A percentile compares a stretch with the other conserved stretches of the same genome.
Evolutionary conservation across 495 filamentous ascomycete species (phyloP).

Genomic region (Symbiotaphrina buchneri): DNA sequence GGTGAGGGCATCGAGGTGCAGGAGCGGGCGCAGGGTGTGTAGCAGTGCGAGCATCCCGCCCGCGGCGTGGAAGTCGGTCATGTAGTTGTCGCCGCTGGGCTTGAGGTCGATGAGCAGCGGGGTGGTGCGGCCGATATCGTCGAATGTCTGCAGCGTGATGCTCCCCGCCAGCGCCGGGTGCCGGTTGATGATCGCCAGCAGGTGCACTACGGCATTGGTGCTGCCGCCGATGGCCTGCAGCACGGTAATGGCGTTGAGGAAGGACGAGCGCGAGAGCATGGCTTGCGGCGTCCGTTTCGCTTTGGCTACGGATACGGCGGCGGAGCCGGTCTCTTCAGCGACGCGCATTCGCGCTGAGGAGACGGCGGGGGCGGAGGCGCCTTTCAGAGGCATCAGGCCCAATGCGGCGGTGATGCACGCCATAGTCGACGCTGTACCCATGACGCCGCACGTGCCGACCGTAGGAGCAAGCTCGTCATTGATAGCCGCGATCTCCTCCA

Average conservation of each 20-base stretch:
- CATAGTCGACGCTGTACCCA: too few relatives aligned
- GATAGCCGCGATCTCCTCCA: constrained; percentile 33
- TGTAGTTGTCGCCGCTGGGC: constrained; percentile 45
- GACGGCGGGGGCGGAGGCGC: too few relatives aligned
- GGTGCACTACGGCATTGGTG: constrained; percentile 43
- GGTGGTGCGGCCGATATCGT: constrained; percentile 32
- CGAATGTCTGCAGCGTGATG: constrained; percentile 32
- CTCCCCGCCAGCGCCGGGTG: constrained; percentile 28
- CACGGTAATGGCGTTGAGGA: constrained; percentile 43
- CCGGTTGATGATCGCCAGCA: constrained; percentile 38
- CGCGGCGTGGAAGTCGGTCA: constrained; percentile 48
- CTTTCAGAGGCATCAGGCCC: too few relatives aligned
- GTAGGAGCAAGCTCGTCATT: too few relatives aligned
- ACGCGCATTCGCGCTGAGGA: constrained; percentile 38
- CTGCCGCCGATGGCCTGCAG: constrained; percentile 48
- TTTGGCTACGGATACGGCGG: constrained; percentile 24
- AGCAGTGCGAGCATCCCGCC: constrained; percentile 40
- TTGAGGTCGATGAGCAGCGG: constrained; percentile 44
- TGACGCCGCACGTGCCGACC: too few relatives aligned
- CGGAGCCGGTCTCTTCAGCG: constrained; percentile 36
- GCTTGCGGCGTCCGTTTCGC: constrained; percentile 23
- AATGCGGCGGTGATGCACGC: too few relatives aligned
- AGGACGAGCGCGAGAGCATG: constrained; percentile 34
- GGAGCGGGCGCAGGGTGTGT: constrained; percentile 28
- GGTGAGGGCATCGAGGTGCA: constrained; percentile 31